Conservation (phyloP, 1,284 basidiomycete species). For the Papiliotrema terrestris region DNA sequence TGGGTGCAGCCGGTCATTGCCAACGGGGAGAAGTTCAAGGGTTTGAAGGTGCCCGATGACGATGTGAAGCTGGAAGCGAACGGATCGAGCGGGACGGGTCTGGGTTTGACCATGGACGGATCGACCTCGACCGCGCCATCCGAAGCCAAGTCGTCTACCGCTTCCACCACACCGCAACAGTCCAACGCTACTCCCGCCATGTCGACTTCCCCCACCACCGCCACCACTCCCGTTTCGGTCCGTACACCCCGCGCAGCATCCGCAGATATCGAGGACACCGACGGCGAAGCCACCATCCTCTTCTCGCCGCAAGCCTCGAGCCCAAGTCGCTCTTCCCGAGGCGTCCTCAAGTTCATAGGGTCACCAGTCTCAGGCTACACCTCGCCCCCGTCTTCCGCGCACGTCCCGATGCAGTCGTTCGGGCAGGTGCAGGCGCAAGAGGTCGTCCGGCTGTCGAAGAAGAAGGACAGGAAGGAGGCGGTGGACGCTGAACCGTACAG, state of each 20-base stretch:
- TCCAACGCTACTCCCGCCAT: conserved; percentile 8
- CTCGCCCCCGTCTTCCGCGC: neutral
- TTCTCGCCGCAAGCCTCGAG: conserved; percentile 4
- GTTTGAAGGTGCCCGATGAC: conserved; percentile 5
- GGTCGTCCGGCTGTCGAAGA: neutral
- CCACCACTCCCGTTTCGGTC: conserved; percentile 12
- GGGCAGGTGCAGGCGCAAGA: neutral
- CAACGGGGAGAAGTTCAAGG: conserved; percentile 24
- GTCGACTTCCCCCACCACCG: conserved; percentile 1
- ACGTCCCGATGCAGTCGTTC: neutral
- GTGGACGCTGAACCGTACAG: conserved; percentile 9
- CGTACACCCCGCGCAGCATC: conserved; percentile 12
- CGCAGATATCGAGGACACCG: neutral
- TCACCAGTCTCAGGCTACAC: conserved; percentile 11
- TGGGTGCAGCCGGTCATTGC: conserved; percentile 9
- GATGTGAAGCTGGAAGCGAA: neutral
- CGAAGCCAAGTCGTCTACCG: neutral
- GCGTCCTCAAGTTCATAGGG: conserved; percentile 7
- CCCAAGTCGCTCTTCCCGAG: neutral
- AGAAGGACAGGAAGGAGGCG: neutral
- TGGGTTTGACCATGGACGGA: neutral
- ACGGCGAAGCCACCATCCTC: conserved; percentile 1
- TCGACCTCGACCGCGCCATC: neutral
- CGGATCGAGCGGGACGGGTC: neutral
- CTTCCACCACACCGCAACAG: neutral